Evolutionary conservation across 345 rosid species (phyloP).

Genomic region (Zanthoxylum bungeanum): DNA sequence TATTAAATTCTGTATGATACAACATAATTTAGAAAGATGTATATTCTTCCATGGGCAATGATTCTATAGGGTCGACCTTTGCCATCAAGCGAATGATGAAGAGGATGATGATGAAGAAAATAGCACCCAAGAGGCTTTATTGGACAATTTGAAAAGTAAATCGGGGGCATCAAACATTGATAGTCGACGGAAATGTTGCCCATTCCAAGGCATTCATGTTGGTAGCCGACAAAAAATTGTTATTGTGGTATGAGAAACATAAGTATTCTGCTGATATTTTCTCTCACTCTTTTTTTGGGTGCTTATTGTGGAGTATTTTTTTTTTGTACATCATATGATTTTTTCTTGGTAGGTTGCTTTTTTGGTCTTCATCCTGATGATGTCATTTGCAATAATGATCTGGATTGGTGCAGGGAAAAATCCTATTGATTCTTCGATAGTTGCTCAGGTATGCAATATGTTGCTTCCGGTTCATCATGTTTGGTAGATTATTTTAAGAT

Average conservation of each 20-base stretch:
- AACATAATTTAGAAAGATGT: conserved; percentile 19
- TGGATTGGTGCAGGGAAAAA: conserved; percentile 53
- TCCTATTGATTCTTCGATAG: conserved; percentile 46
- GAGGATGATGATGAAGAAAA: too few relatives aligned
- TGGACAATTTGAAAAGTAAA: conserved; percentile 36
- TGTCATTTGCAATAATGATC: conserved; percentile 44
- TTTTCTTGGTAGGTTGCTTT: conserved; percentile 34
- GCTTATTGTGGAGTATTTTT: background rate
- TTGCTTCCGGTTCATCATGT: background rate
- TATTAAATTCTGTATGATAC: background rate
- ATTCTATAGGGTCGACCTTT: conserved; percentile 69
- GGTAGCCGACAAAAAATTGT: conserved; percentile 61
- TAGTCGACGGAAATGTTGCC: conserved; percentile 27
- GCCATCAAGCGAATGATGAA: too few relatives aligned
- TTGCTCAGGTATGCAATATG: conserved; percentile 32
- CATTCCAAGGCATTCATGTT: too few relatives aligned
- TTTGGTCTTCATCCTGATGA: conserved; percentile 44
- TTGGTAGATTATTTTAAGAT: background rate
- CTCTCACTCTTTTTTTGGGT: background rate
- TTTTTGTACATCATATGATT: background rate
- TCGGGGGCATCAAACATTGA: conserved; percentile 29
- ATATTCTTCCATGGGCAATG: conserved; percentile 33
- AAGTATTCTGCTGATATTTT: background rate
- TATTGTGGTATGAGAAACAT: conserved; percentile 36
- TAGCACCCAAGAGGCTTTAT: conserved; percentile 35